Base-by-base conservation (phyloP, 495 filamentous ascomycete genomes). In the Penicillium coffeae region DNA sequence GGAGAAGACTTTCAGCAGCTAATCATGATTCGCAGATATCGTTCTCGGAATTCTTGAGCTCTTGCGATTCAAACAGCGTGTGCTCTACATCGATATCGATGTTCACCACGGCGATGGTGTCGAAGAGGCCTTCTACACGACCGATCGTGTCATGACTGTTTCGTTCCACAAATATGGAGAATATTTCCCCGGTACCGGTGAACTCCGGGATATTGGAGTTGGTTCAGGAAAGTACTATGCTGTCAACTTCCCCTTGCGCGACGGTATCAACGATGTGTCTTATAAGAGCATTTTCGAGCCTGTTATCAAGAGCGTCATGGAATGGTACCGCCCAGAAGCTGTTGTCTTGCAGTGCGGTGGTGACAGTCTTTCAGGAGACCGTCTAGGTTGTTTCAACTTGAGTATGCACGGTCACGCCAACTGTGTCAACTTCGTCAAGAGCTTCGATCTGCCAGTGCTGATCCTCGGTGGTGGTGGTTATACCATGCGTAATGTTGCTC, bases 91-190 rank as follows among this genome's bases (percentile, higher is more conserved):
- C 53, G 93, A 98, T 64, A 97, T 98, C 56, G 93, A 98, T 68
- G 94, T 98, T 14, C 93, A 98, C 68, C 93, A 98, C 58, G 93
- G 93, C 34, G 93, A 98, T 63, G 93, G 93, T 50, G 93, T 98
- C 18, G 93, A 98, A 66, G 92, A 97, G 61, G 93, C 93, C 6
- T 98, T 98, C 58, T 95, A 94, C 62, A 93, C 90, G 15, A 98
- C 93, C 13, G 92, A 98, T 70, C 84, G 93, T 57, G 93, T 98
- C 61, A 96, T 98, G 92, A 97, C 94, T 0, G 85, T 90, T 33
- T 95, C 90, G 13, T 97, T 97, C 69, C 93, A 98, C 73, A 98
- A 98, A 58, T 98, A 96, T 69, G 93, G 94, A 66, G 93, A 97
- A 60, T 98, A 96, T 65, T 98, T 98, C 68, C 93, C 93, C 5